phyloP scores from a whole-genome alignment of 768 basidiomycete species.

The Xerocomellus intermedius region DNA sequence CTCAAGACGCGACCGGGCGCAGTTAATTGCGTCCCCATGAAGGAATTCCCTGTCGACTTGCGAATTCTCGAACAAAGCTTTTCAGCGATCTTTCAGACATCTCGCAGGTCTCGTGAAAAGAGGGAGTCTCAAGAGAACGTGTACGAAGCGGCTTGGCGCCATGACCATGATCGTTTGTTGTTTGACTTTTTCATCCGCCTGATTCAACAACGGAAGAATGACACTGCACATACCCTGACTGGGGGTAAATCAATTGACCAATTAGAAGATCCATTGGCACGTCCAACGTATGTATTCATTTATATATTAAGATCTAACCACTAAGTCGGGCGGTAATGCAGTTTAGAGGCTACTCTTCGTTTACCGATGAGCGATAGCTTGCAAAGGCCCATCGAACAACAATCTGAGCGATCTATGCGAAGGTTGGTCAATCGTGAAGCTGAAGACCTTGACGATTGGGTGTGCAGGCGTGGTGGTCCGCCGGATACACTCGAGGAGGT shows the following conservation, averaged over 20 bases:
- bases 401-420: rapidly evolving
- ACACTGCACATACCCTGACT: background rate
- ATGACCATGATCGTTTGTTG: constrained; percentile 9
- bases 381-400: too few species aligned
- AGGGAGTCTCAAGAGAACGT: background rate
- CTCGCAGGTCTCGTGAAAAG: constrained; percentile 7
- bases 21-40: background rate
- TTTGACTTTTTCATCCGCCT: constrained; percentile 11
- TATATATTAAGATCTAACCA: too few species aligned
- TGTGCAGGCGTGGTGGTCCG: background rate
- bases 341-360: background rate
- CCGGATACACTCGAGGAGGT: background rate
- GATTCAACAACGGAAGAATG: background rate
- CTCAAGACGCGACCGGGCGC: background rate
- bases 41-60: constrained; percentile 4
- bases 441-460: background rate
- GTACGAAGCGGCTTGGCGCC: constrained; percentile 2
- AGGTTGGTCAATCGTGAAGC: rapidly evolving
- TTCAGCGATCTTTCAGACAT: constrained; percentile 11
- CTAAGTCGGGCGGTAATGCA: too few species aligned
- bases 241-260: background rate
- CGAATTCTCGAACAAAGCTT: constrained; percentile 6
- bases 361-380: background rate
- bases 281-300: constrained; percentile 1
- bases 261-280: background rate